A percentile compares a stretch with the other conserved stretches of the same genome.
Conservation (phyloP, 106 monocot species). For the Triglochin maritima region DNA sequence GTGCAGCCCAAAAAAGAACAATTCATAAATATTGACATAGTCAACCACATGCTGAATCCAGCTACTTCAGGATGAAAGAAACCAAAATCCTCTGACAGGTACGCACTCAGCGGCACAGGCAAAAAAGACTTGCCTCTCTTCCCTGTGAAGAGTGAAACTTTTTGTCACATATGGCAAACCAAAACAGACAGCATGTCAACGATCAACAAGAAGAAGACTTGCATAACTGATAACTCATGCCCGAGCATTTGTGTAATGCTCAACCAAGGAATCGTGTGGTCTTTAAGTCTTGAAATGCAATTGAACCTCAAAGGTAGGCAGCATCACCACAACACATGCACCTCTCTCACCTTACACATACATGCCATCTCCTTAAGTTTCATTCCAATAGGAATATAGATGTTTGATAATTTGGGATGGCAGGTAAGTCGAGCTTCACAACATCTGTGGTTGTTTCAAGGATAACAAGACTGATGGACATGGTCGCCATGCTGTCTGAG, state of each 20-base stretch:
- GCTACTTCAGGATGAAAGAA: not conserved
- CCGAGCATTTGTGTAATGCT: not conserved
- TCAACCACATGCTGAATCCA: not conserved
- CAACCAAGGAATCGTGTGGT: not conserved
- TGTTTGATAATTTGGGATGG: not conserved
- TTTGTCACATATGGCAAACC: not conserved
- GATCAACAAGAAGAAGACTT: not conserved
- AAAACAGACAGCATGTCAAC: not conserved
- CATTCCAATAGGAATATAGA: not conserved
- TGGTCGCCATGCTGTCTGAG: not conserved
- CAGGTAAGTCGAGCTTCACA: not conserved
- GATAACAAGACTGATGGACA: not conserved
- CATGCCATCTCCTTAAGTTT: not conserved
- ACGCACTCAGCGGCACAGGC: not conserved
- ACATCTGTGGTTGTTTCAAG: not conserved
- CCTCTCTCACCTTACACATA: not conserved
- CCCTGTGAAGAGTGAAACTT: not conserved
- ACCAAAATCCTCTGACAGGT: not conserved
- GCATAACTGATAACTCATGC: not conserved
- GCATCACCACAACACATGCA: not conserved
- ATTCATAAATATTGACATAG: not conserved
- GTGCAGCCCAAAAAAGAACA: not conserved
- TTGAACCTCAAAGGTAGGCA: not conserved
- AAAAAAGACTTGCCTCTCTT: slow-evolving; percentile 6
- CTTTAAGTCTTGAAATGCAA: not conserved